phyloP scores from a whole-genome alignment of 345 rosid species.

The Arabidopsis arenosa region DNA sequence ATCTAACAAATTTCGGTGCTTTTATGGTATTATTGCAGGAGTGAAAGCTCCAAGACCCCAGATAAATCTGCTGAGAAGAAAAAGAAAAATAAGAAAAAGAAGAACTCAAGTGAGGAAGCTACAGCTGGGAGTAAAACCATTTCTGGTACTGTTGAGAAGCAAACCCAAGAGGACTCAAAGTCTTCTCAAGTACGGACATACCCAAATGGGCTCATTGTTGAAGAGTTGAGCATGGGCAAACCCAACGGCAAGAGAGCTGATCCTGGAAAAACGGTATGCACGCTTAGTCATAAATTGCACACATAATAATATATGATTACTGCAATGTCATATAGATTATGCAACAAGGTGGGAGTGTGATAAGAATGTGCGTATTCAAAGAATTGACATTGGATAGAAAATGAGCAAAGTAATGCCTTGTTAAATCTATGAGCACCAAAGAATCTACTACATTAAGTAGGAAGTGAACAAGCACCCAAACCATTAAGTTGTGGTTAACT shows the following conservation, averaged over 20 bases:
- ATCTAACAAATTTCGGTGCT: slow-evolving; percentile 5
- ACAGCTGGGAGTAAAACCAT: slow-evolving; percentile 41
- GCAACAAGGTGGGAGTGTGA: slow-evolving; percentile 16
- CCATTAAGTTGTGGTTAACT: not conserved
- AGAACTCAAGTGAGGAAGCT: slow-evolving; percentile 58
- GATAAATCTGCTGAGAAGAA: slow-evolving; percentile 59
- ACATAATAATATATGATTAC: slow-evolving; percentile 1
- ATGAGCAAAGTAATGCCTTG: not conserved
- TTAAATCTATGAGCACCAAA: not conserved
- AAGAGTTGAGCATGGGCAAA: slow-evolving; percentile 85
- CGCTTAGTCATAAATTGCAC: not conserved
- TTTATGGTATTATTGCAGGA: slow-evolving; percentile 31
- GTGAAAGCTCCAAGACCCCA: slow-evolving; percentile 42
- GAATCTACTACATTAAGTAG: not conserved
- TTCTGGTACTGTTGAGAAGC: slow-evolving; percentile 47
- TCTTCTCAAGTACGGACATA: slow-evolving; percentile 72
- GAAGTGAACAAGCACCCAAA: not conserved
- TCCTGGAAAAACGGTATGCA: slow-evolving; percentile 72
- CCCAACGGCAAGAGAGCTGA: slow-evolving; percentile 90
- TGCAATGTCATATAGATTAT: not conserved
- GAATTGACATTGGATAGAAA: not conserved
- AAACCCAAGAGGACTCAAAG: slow-evolving; percentile 47
- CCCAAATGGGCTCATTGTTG: slow-evolving; percentile 83
- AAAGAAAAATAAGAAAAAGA: slow-evolving; percentile 71
- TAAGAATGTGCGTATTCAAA: not conserved